Percentiles rank a stretch among this genome's conserved stretches.
phyloP scores from a whole-genome alignment of 2,329 filamentous ascomycete species.

The Fusarium sp. region DNA sequence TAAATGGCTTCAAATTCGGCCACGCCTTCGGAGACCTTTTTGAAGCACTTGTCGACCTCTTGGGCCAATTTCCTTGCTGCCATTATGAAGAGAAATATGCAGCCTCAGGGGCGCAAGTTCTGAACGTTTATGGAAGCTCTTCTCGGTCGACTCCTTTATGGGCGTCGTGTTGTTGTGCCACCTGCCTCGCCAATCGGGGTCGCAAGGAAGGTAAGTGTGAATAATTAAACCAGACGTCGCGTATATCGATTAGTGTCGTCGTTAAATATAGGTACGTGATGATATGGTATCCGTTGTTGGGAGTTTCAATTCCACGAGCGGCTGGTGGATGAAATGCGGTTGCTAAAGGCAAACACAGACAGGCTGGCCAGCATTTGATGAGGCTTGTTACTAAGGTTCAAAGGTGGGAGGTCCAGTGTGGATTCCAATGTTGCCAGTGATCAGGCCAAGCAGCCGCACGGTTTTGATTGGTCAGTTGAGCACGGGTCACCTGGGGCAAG shows the following conservation, averaged over 20 bases:
- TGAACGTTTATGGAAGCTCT: constrained; percentile 18
- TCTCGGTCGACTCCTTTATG: constrained; percentile 9
- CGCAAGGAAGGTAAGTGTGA: constrained; percentile 25
- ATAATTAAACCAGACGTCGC: constrained; percentile 27
- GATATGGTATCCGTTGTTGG: constrained; percentile 22
- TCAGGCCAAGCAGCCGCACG: constrained; percentile 39
- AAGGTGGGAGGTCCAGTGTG: constrained; percentile 40
- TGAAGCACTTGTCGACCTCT: constrained; percentile 99
- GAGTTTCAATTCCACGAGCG: constrained; percentile 36
- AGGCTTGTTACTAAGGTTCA: constrained; percentile 27
- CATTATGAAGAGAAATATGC: constrained; percentile 67
- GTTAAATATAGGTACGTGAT: constrained; percentile 21
- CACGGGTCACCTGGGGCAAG: constrained; percentile 31
- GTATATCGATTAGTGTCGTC: constrained; percentile 17
- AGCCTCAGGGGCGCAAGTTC: constrained; percentile 32
- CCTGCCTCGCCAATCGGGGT: constrained; percentile 23
- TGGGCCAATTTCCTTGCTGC: constrained; percentile 95
- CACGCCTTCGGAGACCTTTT: constrained; percentile 95
- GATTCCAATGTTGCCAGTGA: constrained; percentile 22
- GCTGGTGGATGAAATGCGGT: constrained; percentile 37
- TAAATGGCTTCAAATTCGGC: constrained; percentile 93
- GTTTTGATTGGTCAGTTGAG: constrained; percentile 40
- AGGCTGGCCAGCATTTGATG: constrained; percentile 34
- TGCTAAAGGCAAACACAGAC: constrained; percentile 31
- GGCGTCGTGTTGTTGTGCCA: constrained; percentile 24